A percentile compares a stretch with the other conserved stretches of the same genome.
Evolutionary conservation across 768 basidiomycete species (phyloP).

Genomic region (Hericium coralloides): DNA sequence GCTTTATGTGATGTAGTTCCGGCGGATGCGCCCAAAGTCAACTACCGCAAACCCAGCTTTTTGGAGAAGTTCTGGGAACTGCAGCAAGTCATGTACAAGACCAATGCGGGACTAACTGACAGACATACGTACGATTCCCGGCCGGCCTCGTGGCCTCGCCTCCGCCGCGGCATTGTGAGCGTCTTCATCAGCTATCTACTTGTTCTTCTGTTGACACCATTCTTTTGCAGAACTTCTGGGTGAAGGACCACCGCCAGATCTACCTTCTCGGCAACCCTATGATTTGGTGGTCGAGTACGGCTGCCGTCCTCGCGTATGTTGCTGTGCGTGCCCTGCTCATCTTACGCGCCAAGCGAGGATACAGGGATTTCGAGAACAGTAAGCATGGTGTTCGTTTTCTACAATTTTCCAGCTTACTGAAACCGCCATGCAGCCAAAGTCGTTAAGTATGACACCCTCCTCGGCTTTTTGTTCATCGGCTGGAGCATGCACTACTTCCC

Average conservation of each 20-base stretch:
- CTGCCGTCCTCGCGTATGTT: slow-evolving; percentile 61
- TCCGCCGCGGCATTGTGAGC: slow-evolving; percentile 88
- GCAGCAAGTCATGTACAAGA: slow-evolving; percentile 94
- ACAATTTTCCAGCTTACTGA: not conserved
- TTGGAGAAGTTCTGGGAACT: slow-evolving; percentile 85
- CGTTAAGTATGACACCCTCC: slow-evolving; percentile 84
- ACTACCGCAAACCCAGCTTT: slow-evolving; percentile 88
- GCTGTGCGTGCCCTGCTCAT: slow-evolving; percentile 70
- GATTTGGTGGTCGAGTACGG: slow-evolving; percentile 82
- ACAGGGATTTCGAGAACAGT: slow-evolving; percentile 89
- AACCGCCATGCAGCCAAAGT: slow-evolving; percentile 55
- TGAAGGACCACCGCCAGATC: slow-evolving; percentile 91
- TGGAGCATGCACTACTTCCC: slow-evolving; percentile 94
- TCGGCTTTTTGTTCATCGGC: slow-evolving; percentile 86
- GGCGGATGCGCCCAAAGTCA: slow-evolving; percentile 65
- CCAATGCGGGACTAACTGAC: slow-evolving; percentile 93
- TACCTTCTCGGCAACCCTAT: slow-evolving; percentile 94
- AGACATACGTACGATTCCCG: slow-evolving; percentile 93
- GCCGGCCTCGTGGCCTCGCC: slow-evolving; percentile 85
- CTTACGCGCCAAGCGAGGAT: slow-evolving; percentile 86
- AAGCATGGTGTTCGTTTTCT: slow-evolving; percentile 21
- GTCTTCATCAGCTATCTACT: not conserved
- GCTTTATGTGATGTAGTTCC: slow-evolving; percentile 42
- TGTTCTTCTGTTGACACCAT: not conserved
- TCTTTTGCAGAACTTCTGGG: slow-evolving; percentile 84